phyloP scores from a whole-genome alignment of 176 grass and related monocot species.

The Ananas comosus region DNA sequence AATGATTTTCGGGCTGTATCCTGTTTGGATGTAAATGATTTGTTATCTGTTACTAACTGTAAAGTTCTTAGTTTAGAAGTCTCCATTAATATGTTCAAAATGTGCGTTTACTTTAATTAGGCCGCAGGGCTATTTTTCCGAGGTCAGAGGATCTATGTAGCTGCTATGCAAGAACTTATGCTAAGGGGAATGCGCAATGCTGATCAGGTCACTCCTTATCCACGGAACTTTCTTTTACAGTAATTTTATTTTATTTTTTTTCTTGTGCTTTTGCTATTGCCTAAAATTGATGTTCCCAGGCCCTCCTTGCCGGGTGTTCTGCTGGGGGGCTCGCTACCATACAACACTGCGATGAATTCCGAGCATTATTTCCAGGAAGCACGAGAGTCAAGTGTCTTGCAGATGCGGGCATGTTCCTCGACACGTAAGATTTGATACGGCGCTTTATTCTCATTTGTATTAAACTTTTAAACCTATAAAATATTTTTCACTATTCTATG shows the following conservation, averaged over 20 bases:
- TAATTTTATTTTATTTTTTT: constrained; percentile 8
- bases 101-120: constrained; percentile 23
- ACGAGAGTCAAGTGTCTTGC: constrained; percentile 82
- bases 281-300: constrained; percentile 30
- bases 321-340: constrained; percentile 86
- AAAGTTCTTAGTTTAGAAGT: no score
- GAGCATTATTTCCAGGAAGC: constrained; percentile 47
- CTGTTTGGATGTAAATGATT: no score
- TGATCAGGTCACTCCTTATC: constrained; percentile 43
- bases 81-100: no score
- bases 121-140: constrained; percentile 67
- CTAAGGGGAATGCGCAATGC: constrained; percentile 80
- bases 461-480: not conserved
- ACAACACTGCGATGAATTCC: constrained; percentile 86
- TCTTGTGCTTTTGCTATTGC: constrained; percentile 6
- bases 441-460: not conserved
- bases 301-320: constrained; percentile 93
- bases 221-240: not conserved
- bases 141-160: constrained; percentile 77
- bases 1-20: no score
- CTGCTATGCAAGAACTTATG: constrained; percentile 83
- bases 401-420: constrained; percentile 98
- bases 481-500: constrained; percentile 3
- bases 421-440: constrained; percentile 44
- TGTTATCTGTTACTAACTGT: no score